These are phyloP conservation scores for Osmanthus fragrans DNA, from an alignment of 257 asterid species.

Conservation along the genomic window DNA sequence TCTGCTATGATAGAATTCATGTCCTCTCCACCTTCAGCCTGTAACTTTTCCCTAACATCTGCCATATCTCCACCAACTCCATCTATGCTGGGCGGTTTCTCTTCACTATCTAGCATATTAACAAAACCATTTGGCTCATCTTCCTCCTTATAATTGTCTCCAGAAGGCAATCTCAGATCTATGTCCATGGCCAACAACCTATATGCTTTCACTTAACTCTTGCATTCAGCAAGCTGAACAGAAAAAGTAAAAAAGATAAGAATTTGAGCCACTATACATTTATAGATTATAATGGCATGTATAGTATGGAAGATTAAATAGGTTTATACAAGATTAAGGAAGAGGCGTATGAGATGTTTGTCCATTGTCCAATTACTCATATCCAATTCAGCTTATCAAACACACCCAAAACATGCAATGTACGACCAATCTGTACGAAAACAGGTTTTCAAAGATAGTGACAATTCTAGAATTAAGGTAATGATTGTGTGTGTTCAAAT, in stretches of 20 bases:
- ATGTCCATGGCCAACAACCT: slow-evolving; percentile 64
- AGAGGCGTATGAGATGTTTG: neutral
- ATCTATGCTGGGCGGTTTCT: slow-evolving; percentile 56
- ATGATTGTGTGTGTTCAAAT: neutral
- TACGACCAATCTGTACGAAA: neutral
- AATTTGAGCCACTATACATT: slow-evolving; percentile 19
- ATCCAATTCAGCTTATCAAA: neutral
- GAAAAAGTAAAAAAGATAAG: neutral
- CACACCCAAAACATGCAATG: neutral
- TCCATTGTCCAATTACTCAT: neutral
- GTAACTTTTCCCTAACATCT: slow-evolving; percentile 54
- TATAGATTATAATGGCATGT: neutral
- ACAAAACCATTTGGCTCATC: slow-evolving; percentile 67
- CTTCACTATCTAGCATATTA: slow-evolving; percentile 67
- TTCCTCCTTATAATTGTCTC: slow-evolving; percentile 68
- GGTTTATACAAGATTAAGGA: neutral
- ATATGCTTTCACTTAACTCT: slow-evolving; percentile 21
- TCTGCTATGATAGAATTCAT: slow-evolving; percentile 49
- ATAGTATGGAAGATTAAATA: neutral
- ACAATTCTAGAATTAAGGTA: neutral
- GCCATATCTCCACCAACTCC: slow-evolving; percentile 53
- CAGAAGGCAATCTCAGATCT: slow-evolving; percentile 89
- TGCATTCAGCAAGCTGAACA: slow-evolving; percentile 28
- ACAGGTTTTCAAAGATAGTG: neutral
- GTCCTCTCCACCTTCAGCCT: slow-evolving; percentile 59